Base-by-base conservation (phyloP, 1,139 yeast species). In the Torulaspora globosa region DNA sequence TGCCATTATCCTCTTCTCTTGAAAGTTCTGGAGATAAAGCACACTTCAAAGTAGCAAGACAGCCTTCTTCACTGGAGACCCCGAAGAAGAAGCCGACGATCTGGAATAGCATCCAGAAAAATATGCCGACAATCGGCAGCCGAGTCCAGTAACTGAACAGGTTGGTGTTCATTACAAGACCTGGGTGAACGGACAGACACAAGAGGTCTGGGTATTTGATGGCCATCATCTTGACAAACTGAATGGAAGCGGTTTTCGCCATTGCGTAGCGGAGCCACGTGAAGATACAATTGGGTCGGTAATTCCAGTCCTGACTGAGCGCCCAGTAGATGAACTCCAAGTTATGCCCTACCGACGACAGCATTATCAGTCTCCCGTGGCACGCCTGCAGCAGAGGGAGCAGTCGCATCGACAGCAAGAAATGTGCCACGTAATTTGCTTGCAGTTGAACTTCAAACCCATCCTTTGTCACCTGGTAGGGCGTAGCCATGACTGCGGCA, bases 401-500 rank as follows among this genome's bases (percentile, higher is more conserved):
- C 29, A 88, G 65, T 50, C 78, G 70, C 47, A 82, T 76, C 0
- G 94, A 80, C 31, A 88, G 70, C 16, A 87, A 67, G 52, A 84
- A 84, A 37, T 89, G 95, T 0, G 94, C 76, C 6, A 88, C 69
- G 59, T 82, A 87, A 63, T 86, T 86, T 3, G 90, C 82, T 60
- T 86, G 95, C 49, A 85, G 67, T 60, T 86, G 95, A 26, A 85
- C 74, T 62, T 89, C 96, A 59, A 83, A 84, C 5, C 81, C 82
- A 59, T 88, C 95, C 21, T 67, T 67, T 0, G 96, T 84, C 24
- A 70, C 55, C 12, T 76, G 71, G 59, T 71, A 79, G 0, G 95
- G 95, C 11, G 82, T 70, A 2, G 85, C 94, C 81, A 85, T 82
- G 2, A 84, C 80, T 1, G 95, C 95, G 0, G 96, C 94, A 62